Base-by-base conservation (phyloP, 768 basidiomycete genomes). In the Leccinum arenicola region DNA sequence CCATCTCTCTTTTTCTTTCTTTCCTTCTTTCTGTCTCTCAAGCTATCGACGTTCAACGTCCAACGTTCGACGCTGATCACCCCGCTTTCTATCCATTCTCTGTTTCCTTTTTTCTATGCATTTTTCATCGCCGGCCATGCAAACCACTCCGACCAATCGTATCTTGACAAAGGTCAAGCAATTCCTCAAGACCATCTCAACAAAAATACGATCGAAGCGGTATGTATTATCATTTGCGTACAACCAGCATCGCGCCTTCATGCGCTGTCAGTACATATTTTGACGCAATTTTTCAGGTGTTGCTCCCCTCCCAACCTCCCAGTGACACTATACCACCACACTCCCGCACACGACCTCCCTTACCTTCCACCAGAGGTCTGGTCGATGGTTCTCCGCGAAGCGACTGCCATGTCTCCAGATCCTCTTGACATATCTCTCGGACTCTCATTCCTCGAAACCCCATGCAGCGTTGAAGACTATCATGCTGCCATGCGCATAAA, bases 291-390 rank as follows among this genome's bases (percentile, higher is more conserved):
- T 36, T n/a, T 31, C 45, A 70, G 70, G 29, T 55, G 36, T 12
- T 31, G 45, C 10, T 47, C 19, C 43, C 8, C 55, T 35, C 57
- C 49, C 35, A 31, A 50, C 25, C 38, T 45, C 11, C 64, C 61
- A 25, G 60, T 35, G 49, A 60, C 50, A 47, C 72, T 58, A 15
- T 63, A 61, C 48, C 63, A 61, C 55, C 68, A 74, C 56, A 58
- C 71, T 10, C 72, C 72, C 1, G 72, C 73, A 17, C 73, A 67
- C 45, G 72, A 73, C 56, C 70, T 77, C n/a, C 79, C 78, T 15
- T 61, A 71, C 57, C 76, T 88, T 14, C 88, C 88, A 0, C 68
- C 79, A 2, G 88, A 90, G 64, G 67, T 90, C 7, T 89, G 88
- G 88, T 73, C 82, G n/a, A 70, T 80, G 64, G 81, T 90, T 58